phyloP scores from a whole-genome alignment of 805 yeast genomes.

The Suhomyces emberorum region DNA sequence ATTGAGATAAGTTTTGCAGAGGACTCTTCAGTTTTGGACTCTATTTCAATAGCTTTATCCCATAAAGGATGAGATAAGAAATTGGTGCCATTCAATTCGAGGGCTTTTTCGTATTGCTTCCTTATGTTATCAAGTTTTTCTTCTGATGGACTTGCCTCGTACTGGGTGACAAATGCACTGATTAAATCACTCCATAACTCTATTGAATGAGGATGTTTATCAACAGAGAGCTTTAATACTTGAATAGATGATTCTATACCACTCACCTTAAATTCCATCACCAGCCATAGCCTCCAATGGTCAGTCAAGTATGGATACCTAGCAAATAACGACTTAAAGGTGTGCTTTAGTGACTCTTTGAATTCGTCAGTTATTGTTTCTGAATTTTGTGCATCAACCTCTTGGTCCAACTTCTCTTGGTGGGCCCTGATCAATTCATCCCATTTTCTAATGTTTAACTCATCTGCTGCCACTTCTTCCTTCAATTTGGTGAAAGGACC shows the following conservation, averaged over 20 bases:
- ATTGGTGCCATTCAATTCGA: conserved; percentile 57
- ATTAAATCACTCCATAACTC: conserved; percentile 69
- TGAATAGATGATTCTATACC: conserved; percentile 52
- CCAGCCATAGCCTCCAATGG: conserved; percentile 62
- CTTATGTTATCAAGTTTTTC: conserved; percentile 29
- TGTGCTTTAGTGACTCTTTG: conserved; percentile 13
- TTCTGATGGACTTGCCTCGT: conserved; percentile 26
- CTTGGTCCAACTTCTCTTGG: conserved; percentile 19
- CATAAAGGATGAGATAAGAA: conserved; percentile 78
- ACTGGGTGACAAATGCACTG: conserved; percentile 43
- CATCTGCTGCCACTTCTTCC: conserved; percentile 11
- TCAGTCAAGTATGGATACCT: conserved; percentile 57
- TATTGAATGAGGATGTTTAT: conserved; percentile 53
- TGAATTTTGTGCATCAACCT: conserved; percentile 7
- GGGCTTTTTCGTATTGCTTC: conserved; percentile 47
- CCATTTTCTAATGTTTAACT: conserved; percentile 38
- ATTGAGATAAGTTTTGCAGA: conserved; percentile 28
- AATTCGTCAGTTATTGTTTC: conserved; percentile 14
- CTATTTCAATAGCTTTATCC: conserved; percentile 73
- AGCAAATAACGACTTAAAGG: conserved; percentile 36
- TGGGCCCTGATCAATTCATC: conserved; percentile 33
- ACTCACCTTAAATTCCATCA: conserved; percentile 52
- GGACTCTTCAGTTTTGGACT: conserved; percentile 25
- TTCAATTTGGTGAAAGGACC: neutral
- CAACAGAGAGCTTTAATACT: conserved; percentile 44